Evolutionary conservation across 106 monocot species (phyloP), one percentile per base, ranked within the genome.

Genomic region (Apostasia ramifera): DNA sequence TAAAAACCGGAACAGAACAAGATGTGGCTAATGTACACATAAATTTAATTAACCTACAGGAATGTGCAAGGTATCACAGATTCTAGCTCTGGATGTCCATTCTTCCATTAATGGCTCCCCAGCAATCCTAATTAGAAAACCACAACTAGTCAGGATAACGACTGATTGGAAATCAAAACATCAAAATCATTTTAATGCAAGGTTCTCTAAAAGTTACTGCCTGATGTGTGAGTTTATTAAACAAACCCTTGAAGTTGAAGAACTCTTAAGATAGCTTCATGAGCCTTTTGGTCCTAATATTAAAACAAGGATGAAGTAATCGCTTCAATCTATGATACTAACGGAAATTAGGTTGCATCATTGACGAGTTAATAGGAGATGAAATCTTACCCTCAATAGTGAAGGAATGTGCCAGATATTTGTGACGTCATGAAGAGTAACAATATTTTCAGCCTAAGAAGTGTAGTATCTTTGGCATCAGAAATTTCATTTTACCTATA

Each of bases 401-500:
- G 79, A 78, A 57, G 88, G 88, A 54, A 88, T 84, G 53, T 57
- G 84, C 88, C 84, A 88, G 51, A 88, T 88, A 68, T 88, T 88
- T 52, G 84, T 55, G 52, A 88, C 88, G 69, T 88, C 84, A 65
- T 84, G 62, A 51, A 88, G 76, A 46, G 84, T 88, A 53, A 84
- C 6, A 8, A 88, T 83, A 72, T 84, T 78, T 53, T 10, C 66
- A 6, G 72, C 84, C 88, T 89, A 73, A 13, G 82, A 71, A 57
- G 0, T 26, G 26, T 26, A 59, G 1, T 53, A 83, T 57, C 37
- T 55, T 50, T 64, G 9, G 4, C 38, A 11, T 66, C 48, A 66
- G 37, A 6, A 12, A 48, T 8, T 7, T 13, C 60, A 72, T 53
- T 52, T 13, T 12, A 2, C 46, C 13, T n/a, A 54, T 2, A 53